Conservation (phyloP, 257 asterid genomes). For the Solanum bukasovii region DNA sequence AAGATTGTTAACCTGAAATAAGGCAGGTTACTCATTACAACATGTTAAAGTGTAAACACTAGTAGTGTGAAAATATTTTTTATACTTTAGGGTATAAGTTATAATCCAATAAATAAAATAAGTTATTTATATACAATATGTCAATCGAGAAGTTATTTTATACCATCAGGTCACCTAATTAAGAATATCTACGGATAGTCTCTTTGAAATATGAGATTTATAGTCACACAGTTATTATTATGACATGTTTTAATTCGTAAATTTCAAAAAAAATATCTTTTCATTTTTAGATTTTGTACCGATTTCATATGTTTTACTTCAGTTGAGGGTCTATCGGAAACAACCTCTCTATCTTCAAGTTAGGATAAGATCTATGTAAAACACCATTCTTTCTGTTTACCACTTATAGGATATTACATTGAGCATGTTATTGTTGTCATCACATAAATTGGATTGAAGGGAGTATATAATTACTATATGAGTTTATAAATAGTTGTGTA, state of each 20-base stretch:
- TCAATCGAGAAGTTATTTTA: background rate
- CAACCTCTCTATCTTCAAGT: background rate
- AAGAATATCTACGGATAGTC: background rate
- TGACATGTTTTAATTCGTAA: no score
- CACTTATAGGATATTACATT: no score
- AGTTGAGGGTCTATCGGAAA: background rate
- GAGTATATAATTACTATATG: background rate
- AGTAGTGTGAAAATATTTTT: background rate
- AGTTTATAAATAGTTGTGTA: background rate
- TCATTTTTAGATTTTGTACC: background rate
- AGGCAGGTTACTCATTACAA: background rate
- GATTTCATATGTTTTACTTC: background rate
- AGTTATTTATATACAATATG: background rate
- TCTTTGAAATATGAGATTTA: background rate
- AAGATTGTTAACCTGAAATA: background rate
- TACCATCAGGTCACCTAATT: background rate
- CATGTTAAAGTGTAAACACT: background rate
- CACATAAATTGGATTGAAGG: background rate
- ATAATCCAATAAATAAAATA: background rate
- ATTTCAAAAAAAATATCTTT: no score
- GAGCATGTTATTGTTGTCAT: fast-evolving
- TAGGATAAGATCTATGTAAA: background rate
- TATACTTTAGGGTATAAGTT: background rate
- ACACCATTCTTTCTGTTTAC: fast-evolving
- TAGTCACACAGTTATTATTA: background rate